Evolutionary conservation across 163 green algal genomes (phyloP).

Genomic region (Trebouxia gelatinosa): DNA sequence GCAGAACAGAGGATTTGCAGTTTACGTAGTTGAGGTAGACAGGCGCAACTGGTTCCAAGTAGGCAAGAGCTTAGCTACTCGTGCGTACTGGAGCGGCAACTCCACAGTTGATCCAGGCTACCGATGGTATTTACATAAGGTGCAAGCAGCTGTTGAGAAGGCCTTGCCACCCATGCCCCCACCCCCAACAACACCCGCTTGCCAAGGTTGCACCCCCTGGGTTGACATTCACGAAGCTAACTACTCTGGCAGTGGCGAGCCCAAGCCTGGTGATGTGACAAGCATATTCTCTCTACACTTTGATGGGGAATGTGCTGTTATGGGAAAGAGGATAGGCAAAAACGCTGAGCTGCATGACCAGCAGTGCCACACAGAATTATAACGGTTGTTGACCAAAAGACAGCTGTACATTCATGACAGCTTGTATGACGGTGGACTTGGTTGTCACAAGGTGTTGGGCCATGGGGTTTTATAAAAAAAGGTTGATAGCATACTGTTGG

Average conservation of each 20-base stretch:
- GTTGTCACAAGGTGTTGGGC: too few relatives aligned
- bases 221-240: background rate
- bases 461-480: too few relatives aligned
- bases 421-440: too few relatives aligned
- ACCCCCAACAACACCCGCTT: slow-evolving; percentile 15
- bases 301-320: background rate
- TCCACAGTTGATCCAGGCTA: slow-evolving; percentile 50
- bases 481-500: too few relatives aligned
- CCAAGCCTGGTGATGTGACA: background rate
- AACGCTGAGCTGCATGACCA: too few relatives aligned
- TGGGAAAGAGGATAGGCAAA: too few relatives aligned
- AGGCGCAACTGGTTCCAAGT: slow-evolving; percentile 57
- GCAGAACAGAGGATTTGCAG: slow-evolving; percentile 48
- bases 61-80: slow-evolving; percentile 38
- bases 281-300: background rate
- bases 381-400: too few relatives aligned
- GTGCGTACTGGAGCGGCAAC: slow-evolving; percentile 41
- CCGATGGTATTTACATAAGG: slow-evolving; percentile 50
- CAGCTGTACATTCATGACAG: too few relatives aligned
- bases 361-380: too few relatives aligned
- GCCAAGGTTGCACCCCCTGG: slow-evolving; percentile 21
- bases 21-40: slow-evolving; percentile 46
- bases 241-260: background rate
- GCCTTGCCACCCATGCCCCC: slow-evolving; percentile 29
- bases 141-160: slow-evolving; percentile 42